These are phyloP conservation scores for Teratosphaeriaceae sp. DNA, from an alignment of 2,329 filamentous ascomycete genomes.

Conservation along the genomic window DNA sequence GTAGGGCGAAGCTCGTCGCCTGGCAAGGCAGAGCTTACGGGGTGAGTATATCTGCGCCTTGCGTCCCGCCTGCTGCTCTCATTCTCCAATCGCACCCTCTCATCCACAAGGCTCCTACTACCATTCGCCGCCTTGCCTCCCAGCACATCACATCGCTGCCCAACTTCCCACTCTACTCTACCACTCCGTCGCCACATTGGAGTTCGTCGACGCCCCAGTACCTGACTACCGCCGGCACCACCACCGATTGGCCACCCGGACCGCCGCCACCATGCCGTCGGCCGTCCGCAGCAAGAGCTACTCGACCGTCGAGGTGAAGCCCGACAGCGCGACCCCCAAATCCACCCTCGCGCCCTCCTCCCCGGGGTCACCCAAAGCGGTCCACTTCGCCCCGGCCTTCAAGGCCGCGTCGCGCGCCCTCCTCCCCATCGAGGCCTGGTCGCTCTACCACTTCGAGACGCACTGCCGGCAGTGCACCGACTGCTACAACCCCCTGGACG, in stretches of 20 bases:
- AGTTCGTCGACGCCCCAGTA: conserved; percentile 2
- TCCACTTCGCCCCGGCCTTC: conserved; percentile 23
- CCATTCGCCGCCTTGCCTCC: conserved; percentile 11
- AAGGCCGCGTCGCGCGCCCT: conserved; percentile 35
- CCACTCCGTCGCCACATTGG: conserved; percentile 2
- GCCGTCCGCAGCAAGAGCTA: conserved; percentile 11
- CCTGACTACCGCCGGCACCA: background rate
- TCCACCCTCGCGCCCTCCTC: conserved; percentile 21
- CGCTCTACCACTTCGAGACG: conserved; percentile 41
- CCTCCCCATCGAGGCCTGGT: conserved; percentile 38
- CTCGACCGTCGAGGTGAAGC: conserved; percentile 22
- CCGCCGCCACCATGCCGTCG: conserved; percentile 9
- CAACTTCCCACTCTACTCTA: conserved; percentile 7
- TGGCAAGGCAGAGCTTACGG: background rate
- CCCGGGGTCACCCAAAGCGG: conserved; percentile 21
- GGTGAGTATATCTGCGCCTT: conserved; percentile 3
- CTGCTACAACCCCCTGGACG: conserved; percentile 40
- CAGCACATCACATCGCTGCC: conserved; percentile 6
- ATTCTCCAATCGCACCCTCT: conserved; percentile 11
- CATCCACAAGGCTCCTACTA: conserved; percentile 4
- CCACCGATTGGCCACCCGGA: conserved; percentile 5
- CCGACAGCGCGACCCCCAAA: conserved; percentile 12
- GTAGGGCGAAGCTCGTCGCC: no score
- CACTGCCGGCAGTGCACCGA: conserved; percentile 40
- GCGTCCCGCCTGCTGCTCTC: background rate